These are phyloP conservation scores for Salix arbutifolia DNA, from an alignment of 345 rosid genomes.

Conservation along the genomic window DNA sequence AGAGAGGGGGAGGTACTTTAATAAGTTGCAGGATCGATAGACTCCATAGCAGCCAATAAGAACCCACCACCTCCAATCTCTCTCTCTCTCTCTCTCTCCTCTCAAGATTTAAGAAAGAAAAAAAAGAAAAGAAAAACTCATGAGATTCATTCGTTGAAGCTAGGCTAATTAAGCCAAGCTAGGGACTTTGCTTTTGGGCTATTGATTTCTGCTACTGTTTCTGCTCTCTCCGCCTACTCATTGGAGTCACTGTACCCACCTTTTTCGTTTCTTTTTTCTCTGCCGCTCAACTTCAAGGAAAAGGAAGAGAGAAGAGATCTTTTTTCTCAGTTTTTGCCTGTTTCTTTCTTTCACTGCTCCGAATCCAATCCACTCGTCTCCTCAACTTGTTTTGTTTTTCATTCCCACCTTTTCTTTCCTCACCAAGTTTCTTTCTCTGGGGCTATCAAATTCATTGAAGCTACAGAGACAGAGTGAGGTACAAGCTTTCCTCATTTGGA, in stretches of 20 bases:
- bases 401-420: constrained; percentile 3
- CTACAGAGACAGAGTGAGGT: constrained; percentile 8
- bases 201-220: background rate
- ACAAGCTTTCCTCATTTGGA: constrained; percentile 14
- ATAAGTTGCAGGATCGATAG: constrained; percentile 39
- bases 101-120: background rate
- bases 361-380: background rate
- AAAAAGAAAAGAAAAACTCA: background rate
- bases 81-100: background rate
- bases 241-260: background rate
- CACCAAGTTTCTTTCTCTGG: background rate
- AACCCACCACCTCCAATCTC: constrained; percentile 34
- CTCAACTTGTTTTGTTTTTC: background rate
- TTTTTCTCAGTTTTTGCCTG: constrained; percentile 20
- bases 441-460: constrained; percentile 17
- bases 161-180: constrained; percentile 16
- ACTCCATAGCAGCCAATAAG: constrained; percentile 46
- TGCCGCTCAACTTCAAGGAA: constrained; percentile 22
- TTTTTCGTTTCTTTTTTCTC: constrained; percentile 4
- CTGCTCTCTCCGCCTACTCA: background rate
- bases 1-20: constrained; percentile 25
- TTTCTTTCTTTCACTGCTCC: background rate
- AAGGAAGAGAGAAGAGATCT: constrained; percentile 20
- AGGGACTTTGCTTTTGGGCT: constrained; percentile 15
- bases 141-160: constrained; percentile 37